Percentiles rank a stretch among this genome's conserved stretches.
Conservation (phyloP, 2,329 filamentous ascomycete genomes). For the Pseudocercospora pini-densiflorae region DNA sequence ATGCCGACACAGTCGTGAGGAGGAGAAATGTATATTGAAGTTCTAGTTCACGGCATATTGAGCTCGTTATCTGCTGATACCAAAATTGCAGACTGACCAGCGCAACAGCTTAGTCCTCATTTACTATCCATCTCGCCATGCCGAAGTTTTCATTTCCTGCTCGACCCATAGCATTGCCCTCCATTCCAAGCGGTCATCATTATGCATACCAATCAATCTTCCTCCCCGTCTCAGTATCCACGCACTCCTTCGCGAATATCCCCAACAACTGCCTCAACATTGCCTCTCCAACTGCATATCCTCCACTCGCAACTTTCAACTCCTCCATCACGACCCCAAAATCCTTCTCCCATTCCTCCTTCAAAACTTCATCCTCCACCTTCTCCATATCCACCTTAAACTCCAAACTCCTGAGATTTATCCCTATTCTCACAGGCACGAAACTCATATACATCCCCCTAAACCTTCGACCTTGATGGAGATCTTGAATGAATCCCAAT, state of each 20-base stretch:
- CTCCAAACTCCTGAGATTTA: background rate
- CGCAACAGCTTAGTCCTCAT: background rate
- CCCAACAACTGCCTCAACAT: background rate
- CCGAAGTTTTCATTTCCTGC: no score
- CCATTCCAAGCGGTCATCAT: no score
- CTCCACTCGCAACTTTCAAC: background rate
- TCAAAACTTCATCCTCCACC: background rate
- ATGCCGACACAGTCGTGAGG: conserved; percentile 72
- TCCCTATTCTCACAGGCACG: background rate
- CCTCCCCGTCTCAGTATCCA: background rate
- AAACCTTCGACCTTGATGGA: background rate
- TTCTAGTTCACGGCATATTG: background rate
- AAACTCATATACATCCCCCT: background rate
- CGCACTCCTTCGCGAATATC: background rate
- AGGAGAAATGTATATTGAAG: background rate
- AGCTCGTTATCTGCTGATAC: background rate
- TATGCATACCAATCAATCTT: background rate
- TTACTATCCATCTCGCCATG: background rate
- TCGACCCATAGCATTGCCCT: no score
- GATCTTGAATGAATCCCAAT: background rate
- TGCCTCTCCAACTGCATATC: background rate
- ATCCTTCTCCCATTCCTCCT: background rate
- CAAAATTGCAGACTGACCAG: background rate
- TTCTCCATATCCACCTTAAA: background rate
- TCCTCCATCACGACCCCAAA: background rate